phyloP scores from a whole-genome alignment of 108 stramenopile genomes.

The Nitzschia sp. region DNA sequence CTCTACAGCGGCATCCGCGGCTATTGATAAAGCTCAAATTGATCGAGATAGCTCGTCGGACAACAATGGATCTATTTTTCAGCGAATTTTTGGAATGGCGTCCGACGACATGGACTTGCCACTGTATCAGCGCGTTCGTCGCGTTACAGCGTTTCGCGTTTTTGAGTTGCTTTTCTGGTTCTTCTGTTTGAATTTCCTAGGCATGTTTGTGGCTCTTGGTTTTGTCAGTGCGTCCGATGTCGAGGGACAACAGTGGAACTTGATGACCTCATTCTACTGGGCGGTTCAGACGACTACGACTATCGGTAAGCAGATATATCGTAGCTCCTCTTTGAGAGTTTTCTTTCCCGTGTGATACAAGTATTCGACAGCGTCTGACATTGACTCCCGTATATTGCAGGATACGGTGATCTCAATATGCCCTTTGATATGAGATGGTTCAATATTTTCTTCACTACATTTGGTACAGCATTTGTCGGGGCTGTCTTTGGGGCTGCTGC shows the following conservation, averaged over 20 bases:
- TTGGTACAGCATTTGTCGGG: constrained; percentile 51
- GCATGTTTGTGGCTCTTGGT: constrained; percentile 31
- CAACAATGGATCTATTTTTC: too few relatives aligned
- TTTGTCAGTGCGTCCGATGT: constrained; percentile 14
- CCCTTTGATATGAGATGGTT: constrained; percentile 47
- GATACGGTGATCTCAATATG: constrained; percentile 47
- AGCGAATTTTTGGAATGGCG: background rate
- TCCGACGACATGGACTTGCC: constrained; percentile 14
- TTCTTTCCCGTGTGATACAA: too few relatives aligned
- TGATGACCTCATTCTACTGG: constrained; percentile 65
- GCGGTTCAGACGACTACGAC: constrained; percentile 48
- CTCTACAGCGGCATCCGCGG: constrained; percentile 22
- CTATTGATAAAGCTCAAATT: constrained; percentile 22
- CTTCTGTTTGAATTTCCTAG: constrained; percentile 40
- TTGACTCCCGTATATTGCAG: too few relatives aligned
- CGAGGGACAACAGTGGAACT: constrained; percentile 30
- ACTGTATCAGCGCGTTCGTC: constrained; percentile 33
- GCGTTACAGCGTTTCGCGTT: constrained; percentile 20
- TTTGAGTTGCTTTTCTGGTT: constrained; percentile 36
- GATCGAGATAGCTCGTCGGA: background rate
- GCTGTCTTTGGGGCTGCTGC: constrained; percentile 35
- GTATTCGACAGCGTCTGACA: background rate
- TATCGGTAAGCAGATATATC: constrained; percentile 39
- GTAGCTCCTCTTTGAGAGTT: too few relatives aligned
- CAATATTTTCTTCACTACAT: constrained; percentile 42